phyloP scores from a whole-genome alignment of 202 grass and related monocot genomes.

The Carex arenaria region DNA sequence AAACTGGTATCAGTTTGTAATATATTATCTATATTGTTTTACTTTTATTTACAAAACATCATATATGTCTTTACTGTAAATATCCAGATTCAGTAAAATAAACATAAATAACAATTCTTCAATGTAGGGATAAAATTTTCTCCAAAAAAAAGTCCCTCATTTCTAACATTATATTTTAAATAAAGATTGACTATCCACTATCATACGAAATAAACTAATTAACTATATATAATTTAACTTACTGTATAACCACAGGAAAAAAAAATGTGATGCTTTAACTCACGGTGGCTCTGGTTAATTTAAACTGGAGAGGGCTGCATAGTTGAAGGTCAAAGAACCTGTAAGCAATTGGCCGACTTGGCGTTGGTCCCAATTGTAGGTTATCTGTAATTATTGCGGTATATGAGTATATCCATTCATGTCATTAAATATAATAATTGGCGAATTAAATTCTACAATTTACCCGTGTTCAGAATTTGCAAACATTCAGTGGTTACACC shows the following conservation, averaged over 20 bases:
- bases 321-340: not conserved
- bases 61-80: not conserved
- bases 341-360: not conserved
- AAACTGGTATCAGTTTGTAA: too few relatives aligned
- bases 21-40: not conserved
- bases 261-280: too few relatives aligned
- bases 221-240: not conserved
- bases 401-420: not conserved
- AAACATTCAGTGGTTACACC: too few relatives aligned
- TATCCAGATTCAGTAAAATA: not conserved
- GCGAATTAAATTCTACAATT: too few relatives aligned
- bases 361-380: not conserved
- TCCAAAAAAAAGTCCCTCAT: too few relatives aligned
- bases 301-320: not conserved
- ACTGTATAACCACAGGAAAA: not conserved
- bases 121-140: not conserved
- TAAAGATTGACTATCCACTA: not conserved
- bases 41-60: not conserved
- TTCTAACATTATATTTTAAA: not conserved
- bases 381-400: not conserved
- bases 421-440: not conserved
- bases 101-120: not conserved
- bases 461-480: too few relatives aligned
- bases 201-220: not conserved
- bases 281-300: not conserved